Conservation (phyloP, 2,329 filamentous ascomycete species). For the Chalaropsis thielavioides region DNA sequence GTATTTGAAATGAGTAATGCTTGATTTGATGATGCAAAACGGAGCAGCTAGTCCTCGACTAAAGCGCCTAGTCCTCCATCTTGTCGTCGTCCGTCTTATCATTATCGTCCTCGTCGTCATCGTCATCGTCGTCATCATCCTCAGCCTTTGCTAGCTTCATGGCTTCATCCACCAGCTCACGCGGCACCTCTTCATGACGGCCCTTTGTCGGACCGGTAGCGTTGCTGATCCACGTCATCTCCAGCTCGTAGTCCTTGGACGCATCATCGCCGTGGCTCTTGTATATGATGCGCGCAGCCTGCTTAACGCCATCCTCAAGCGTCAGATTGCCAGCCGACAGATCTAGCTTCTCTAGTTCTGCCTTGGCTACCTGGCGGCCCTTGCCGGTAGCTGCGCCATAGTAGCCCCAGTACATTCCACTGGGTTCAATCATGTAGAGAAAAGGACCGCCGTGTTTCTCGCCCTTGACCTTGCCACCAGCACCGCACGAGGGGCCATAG, state of each 20-base stretch:
- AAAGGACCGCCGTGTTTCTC: conserved; percentile 76
- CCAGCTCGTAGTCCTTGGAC: conserved; percentile 98
- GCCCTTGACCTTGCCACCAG: conserved; percentile 64
- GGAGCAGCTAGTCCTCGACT: background rate
- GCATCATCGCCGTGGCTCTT: conserved; percentile 97
- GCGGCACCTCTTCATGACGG: conserved; percentile 82
- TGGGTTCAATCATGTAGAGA: conserved; percentile 98
- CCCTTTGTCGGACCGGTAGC: conserved; percentile 80
- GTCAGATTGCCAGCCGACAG: conserved; percentile 62
- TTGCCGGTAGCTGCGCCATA: conserved; percentile 96
- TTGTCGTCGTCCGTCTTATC: conserved; percentile 53
- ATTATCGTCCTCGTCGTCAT: conserved; percentile 44
- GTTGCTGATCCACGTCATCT: conserved; percentile 96
- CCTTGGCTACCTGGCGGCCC: conserved; percentile 90
- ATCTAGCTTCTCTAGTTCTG: conserved; percentile 95
- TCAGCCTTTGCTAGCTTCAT: conserved; percentile 85
- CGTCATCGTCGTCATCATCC: conserved; percentile 38
- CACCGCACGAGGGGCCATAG: conserved; percentile 58
- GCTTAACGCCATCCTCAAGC: conserved; percentile 79
- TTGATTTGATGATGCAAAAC: background rate
- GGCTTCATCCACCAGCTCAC: conserved; percentile 78
- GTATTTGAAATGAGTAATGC: conserved; percentile 2
- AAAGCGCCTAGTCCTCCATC: conserved; percentile 63
- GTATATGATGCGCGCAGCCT: conserved; percentile 94
- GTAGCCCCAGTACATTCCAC: conserved; percentile 96